Conservation (phyloP, 257 asterid species). For the Plantago elongata region DNA sequence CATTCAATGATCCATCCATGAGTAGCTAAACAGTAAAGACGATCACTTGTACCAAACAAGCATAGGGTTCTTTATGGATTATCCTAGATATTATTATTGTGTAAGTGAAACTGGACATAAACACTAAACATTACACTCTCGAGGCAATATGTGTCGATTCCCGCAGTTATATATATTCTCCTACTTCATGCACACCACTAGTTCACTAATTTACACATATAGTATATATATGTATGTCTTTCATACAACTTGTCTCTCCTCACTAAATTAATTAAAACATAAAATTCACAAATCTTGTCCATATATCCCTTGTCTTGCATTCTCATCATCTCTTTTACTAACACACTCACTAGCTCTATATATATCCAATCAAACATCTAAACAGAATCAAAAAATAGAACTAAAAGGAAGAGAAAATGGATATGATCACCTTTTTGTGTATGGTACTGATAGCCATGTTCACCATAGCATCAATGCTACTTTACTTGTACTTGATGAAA, state of each 20-base stretch:
- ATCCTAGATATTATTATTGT: background rate
- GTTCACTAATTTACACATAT: background rate
- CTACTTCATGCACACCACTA: too few relatives aligned
- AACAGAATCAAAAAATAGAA: background rate
- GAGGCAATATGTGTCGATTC: constrained; percentile 21
- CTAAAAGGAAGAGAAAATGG: constrained; percentile 11
- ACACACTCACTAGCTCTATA: background rate
- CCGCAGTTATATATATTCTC: too few relatives aligned
- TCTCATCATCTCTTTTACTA: background rate
- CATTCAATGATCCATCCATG: too few relatives aligned
- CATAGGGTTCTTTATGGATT: background rate
- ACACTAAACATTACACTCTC: constrained; percentile 16
- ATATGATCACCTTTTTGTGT: constrained; percentile 27
- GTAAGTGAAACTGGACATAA: background rate
- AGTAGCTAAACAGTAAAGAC: too few relatives aligned
- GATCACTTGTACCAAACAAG: background rate
- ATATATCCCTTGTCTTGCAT: background rate
- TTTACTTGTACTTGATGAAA: constrained; percentile 2
- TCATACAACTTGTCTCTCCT: constrained; percentile 1
- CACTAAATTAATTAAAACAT: background rate
- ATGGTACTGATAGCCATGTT: constrained; percentile 20
- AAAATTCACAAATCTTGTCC: constrained; percentile 1
- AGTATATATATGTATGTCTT: background rate
- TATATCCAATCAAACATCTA: background rate
- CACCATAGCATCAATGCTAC: constrained; percentile 20